Base-by-base conservation (phyloP, 225 moss, liverwort and hornwort genomes). In the Bryoerythrophyllum caledonicum region DNA sequence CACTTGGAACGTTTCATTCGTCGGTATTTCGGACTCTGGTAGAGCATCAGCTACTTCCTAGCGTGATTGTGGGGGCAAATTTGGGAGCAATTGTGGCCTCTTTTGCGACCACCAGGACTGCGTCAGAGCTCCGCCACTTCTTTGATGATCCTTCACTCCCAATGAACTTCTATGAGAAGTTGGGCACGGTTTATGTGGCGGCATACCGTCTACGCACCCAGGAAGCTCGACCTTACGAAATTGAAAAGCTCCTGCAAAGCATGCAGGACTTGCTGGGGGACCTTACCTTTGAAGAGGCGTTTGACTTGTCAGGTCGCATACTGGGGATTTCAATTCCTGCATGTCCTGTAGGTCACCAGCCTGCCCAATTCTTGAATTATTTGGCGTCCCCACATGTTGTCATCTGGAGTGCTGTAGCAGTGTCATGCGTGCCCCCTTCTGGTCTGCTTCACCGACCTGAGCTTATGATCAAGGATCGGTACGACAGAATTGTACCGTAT, bases 261-360 rank as follows among this genome's bases (percentile, higher is more conserved):
- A 86, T 88, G 90, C 85, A 80, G 51, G 88, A 88, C 27, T 73
- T 90, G 76, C 71, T 90, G 44, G 90, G 90, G 63, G 88, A 90
- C 68, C 82, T 88, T 28, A 86, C 86, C 24, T 90, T 90, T 60
- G 85, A 90, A 53, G 90, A 90, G 62, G 90, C 90, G 8, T 86
- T 77, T 76, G 90, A 86, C 43, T 78, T 86, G 69, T 90, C 90
- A 7, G 84, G 88, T 72, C 85, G 88, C 23, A 63, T 88, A 23
- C 55, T 90, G 60, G 86, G 88, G 24, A 86, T 90, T 53, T 82
- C 78, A 10, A 27, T 90, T 55, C 82, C 80, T 32, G 82, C 79
- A 35, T 83, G 90, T 59, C 76, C 80, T 26, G 54, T 73, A 19
- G 78, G 79, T 56, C 81, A 79, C 60, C 87, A 85, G 23, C 76